Evolutionary conservation across 257 asterid genomes (phyloP).

Genomic region (Fraxinus cuspidata): DNA sequence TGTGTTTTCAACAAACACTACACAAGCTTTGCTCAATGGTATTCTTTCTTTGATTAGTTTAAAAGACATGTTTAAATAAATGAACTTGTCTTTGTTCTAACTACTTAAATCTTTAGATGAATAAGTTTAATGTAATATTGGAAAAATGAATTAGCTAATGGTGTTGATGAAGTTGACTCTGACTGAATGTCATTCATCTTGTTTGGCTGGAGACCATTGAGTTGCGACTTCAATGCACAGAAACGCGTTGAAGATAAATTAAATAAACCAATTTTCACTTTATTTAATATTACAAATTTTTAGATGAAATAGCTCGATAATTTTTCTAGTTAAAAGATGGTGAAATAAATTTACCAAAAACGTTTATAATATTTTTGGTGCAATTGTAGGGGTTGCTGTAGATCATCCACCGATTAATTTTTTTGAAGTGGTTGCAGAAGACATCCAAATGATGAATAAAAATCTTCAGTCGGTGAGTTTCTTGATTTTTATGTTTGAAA

Average conservation of each 20-base stretch:
- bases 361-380: conserved; percentile 12
- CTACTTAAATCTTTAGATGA: background rate
- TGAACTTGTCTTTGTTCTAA: background rate
- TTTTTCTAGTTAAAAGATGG: too few species aligned
- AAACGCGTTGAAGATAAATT: too few species aligned
- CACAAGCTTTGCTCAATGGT: conserved; percentile 67
- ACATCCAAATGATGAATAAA: conserved; percentile 65
- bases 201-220: too few species aligned
- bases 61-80: background rate
- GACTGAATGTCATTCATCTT: too few species aligned
- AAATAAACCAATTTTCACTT: too few species aligned
- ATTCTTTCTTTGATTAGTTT: conserved; percentile 11
- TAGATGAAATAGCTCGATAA: too few species aligned
- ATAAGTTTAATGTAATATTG: background rate
- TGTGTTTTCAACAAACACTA: conserved; percentile 63
- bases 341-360: too few species aligned
- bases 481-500: conserved; percentile 7
- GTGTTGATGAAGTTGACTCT: too few species aligned
- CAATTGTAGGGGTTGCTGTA: conserved; percentile 45
- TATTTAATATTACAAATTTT: too few species aligned
- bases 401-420: conserved; percentile 55
- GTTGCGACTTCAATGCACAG: too few species aligned
- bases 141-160: too few species aligned
- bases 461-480: conserved; percentile 76
- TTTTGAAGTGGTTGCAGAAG: conserved; percentile 84